Evolutionary conservation across 495 filamentous ascomycete genomes (phyloP), one percentile per base, ranked within the genome.

Genomic region (Astrocystis sublimbata): DNA sequence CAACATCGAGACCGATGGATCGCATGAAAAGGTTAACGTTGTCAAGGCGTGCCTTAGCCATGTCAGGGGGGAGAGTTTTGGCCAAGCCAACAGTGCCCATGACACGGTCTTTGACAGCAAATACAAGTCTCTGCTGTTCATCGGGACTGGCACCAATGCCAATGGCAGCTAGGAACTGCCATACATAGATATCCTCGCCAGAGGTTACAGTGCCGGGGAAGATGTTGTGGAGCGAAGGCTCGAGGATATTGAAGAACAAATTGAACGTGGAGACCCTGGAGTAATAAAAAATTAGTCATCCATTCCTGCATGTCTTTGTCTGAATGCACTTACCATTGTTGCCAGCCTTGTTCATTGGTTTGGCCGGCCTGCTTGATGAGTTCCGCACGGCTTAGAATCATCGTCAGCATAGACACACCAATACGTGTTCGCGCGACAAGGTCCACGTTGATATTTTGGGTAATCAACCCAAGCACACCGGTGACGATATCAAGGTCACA

Each of bases 1-100:
- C 94, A 35, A 98, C 94, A 79, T 98, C 96, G 67, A 98, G 81
- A 4, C 94, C 96, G 73, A 98, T 98, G 54, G 93, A 94, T 64
- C 92, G 86, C 93, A 98, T 97, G 73, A 98, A 98, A 30, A 98
- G 78, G 75, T 98, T 98, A 65, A 98, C 96, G 71, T 97, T 93
- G 60, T 88, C 88, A 47, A 96, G 80, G 58, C 92, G 87, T 71
- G 88, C 84, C 66, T 83, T 86, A 17, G 88, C 85, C 85, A 97
- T 88, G 42, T 94, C 92, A 17, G 86, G 81, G 12, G 96, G 94
- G 13, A 98, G 85, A 2, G 89, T 91, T 79, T 94, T 96, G 70
- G 90, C 88, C 33, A 96, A 86, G 38, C 80, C 76, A 7, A 97
- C 89, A 3, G 94, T 98, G 70, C 97, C 94, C 92, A 98, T 96